Percentiles rank a stretch among this genome's conserved stretches.
Conservation (phyloP, 2,329 filamentous ascomycete species). For the Daldinia sp. region DNA sequence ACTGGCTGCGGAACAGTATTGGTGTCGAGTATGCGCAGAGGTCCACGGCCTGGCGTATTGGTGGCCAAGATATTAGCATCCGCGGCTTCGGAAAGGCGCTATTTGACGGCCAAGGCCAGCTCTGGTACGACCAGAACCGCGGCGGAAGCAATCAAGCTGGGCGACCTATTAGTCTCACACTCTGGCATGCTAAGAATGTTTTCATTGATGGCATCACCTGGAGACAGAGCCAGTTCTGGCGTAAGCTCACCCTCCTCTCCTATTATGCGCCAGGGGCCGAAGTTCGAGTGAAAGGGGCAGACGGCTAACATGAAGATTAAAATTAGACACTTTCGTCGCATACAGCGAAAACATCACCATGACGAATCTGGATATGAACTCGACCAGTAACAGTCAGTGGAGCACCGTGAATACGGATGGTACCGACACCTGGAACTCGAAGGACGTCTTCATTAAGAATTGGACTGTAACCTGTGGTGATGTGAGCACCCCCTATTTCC, state of each 20-base stretch:
- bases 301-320: slow-evolving; percentile 10
- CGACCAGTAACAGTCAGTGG: slow-evolving; percentile 59
- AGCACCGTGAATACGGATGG: slow-evolving; percentile 64
- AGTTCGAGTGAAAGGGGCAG: background rate
- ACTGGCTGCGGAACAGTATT: slow-evolving; percentile 62
- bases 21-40: slow-evolving; percentile 63
- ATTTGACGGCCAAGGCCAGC: slow-evolving; percentile 60
- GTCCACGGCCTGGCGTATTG: slow-evolving; percentile 62
- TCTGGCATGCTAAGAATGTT: slow-evolving; percentile 61
- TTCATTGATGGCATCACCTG: slow-evolving; percentile 59
- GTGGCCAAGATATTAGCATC: slow-evolving; percentile 62
- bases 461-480: slow-evolving; percentile 59
- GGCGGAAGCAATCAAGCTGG: slow-evolving; percentile 58
- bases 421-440: slow-evolving; percentile 64
- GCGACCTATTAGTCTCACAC: slow-evolving; percentile 59
- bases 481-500: slow-evolving; percentile 45
- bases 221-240: slow-evolving; percentile 64
- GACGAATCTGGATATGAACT: slow-evolving; percentile 65
- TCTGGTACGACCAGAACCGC: slow-evolving; percentile 60
- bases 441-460: slow-evolving; percentile 59
- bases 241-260: slow-evolving; percentile 46
- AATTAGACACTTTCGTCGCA: slow-evolving; percentile 52
- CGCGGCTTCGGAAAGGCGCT: slow-evolving; percentile 62
- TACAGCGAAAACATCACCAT: slow-evolving; percentile 63
- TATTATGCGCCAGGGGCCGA: slow-evolving; percentile 44